A percentile compares a stretch with the other conserved stretches of the same genome.
These are phyloP conservation scores for Wilhelminamyces savonicus DNA, from an alignment of 805 yeast species.

Conservation along the genomic window DNA sequence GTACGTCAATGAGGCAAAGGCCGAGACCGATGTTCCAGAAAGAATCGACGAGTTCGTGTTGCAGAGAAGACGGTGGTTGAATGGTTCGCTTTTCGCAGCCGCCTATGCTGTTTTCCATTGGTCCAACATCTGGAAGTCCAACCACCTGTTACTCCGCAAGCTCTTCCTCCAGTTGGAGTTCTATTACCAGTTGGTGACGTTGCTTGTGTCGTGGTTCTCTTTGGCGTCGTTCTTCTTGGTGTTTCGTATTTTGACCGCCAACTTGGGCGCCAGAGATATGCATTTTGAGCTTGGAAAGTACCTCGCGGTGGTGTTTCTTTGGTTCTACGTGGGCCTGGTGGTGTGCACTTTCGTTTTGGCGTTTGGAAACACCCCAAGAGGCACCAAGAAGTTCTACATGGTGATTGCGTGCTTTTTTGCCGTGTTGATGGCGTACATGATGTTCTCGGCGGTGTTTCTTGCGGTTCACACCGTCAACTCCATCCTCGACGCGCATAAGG, in stretches of 20 bases:
- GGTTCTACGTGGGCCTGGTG: slow-evolving; percentile 78
- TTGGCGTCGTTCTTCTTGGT: slow-evolving; percentile 88
- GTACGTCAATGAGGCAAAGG: slow-evolving; percentile 87
- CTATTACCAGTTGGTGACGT: slow-evolving; percentile 73
- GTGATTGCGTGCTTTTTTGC: slow-evolving; percentile 78
- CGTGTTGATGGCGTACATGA: slow-evolving; percentile 78
- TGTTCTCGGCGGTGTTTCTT: slow-evolving; percentile 80
- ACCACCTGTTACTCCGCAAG: slow-evolving; percentile 78
- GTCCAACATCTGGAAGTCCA: slow-evolving; percentile 81
- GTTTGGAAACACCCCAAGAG: slow-evolving; percentile 91
- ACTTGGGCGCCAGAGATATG: slow-evolving; percentile 59
- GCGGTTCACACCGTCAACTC: slow-evolving; percentile 66
- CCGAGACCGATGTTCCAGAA: slow-evolving; percentile 97
- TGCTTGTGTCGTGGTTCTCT: slow-evolving; percentile 87
- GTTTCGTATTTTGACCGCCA: slow-evolving; percentile 85
- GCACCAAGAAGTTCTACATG: slow-evolving; percentile 74
- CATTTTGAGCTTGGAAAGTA: slow-evolving; percentile 69
- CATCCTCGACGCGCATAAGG: slow-evolving; percentile 38
- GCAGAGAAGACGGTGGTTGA: slow-evolving; percentile 97
- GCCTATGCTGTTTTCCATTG: slow-evolving; percentile 82
- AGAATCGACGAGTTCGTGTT: slow-evolving; percentile 88
- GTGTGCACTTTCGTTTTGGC: slow-evolving; percentile 84
- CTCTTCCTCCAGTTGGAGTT: slow-evolving; percentile 81
- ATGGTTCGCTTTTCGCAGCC: slow-evolving; percentile 97
- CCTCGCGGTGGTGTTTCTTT: slow-evolving; percentile 70